Evolutionary conservation across 1,139 yeast species (phyloP), one percentile per base, ranked within the genome.

Genomic region (Waltiozyma sp.): DNA sequence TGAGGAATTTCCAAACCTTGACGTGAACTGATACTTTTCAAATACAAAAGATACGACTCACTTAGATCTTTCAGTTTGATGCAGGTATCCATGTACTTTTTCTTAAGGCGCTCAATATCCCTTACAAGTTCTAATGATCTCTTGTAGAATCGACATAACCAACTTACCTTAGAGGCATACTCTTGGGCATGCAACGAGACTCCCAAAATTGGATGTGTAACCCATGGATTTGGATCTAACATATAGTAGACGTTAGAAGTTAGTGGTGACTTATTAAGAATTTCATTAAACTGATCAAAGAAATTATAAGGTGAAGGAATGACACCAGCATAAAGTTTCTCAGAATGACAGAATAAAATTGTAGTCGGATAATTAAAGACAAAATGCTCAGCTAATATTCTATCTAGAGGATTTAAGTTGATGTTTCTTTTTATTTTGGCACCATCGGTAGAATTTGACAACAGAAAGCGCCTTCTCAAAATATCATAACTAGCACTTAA

Each of bases 291-390:
- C 19, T 53, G 52, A 8, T 55, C 53, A 41, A 56, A 61, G 46
- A 47, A 38, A 52, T 51, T 58, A 41, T 51, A 58, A 1, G 64
- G 65, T 4, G 61, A 58, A 0, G 64, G 64, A 4, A 59, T 50
- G 3, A 50, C 9, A n/a, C 16, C 33, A 11, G 10, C 47, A 14
- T 10, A 31, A 31, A 61, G 45, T 41, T 59, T 61, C 9, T 51
- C 48, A 40, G 51, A 56, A 14, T 57, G 53, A 38, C 64, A 61
- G 18, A 59, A 48, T 43, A 60, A 49, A 16, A 61, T 42, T 5
- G 59, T 53, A 4, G 55, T 48, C 2, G 64, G 57, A 39, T 56
- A 60, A 43, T 60, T 58, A 47, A 59, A 56, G 8, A 59, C 50
- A 43, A 59, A 60, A 42, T 61, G 60, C 39, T 61, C 64, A 37